Evolutionary conservation across 2,329 filamentous ascomycete genomes (phyloP), one percentile per base, ranked within the genome.

Genomic region (Ophiostoma triangulosporum): DNA sequence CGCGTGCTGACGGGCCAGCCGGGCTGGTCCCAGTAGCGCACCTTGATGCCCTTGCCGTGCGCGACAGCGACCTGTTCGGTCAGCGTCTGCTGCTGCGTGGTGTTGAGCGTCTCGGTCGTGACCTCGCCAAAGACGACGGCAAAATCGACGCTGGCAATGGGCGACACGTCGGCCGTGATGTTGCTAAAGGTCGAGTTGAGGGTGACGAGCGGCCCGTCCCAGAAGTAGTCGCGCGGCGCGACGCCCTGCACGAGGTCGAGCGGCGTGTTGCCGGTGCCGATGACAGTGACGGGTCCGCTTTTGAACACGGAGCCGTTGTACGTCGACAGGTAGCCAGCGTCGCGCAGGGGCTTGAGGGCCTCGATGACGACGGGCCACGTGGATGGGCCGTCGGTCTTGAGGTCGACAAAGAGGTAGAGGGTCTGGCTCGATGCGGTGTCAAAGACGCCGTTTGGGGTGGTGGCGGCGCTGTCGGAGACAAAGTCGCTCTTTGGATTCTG

Each of bases 351-450:
- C n/a, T 31, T 20, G 9, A 48, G 46, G 29, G 46, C 29, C 27
- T 31, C 46, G 17, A 48, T 11, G 6, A 48, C 46, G 17, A 31
- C 46, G 27, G 46, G 46, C 46, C 46, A 48, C 9, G 46, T 33
- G 15, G 46, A 17, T 3, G 46, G 27, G 46, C 46, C 46, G 29
- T 48, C 46, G 27, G 46, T 48, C 46, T 48, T 48, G 46, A 48
- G 26, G 29, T 48, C 46, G 46, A 48, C 46, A 48, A 48, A 48
- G 27, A 48, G 46, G 46, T 48, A 48, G n/a, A 48, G 46, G n/a
- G 46, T 48, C 46, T 48, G 46, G 46, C 46, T 17, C 6, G 27
- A 17, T n/a, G 46, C 17, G 17, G 46, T 48, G 46, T 48, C 46
- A 24, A 32, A 48, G 17, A 48, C 46, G 46, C 46, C 46, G 29